These are phyloP conservation scores for Cymbopogon flexuosus DNA, from an alignment of 202 grass and related monocot species.

Conservation along the genomic window DNA sequence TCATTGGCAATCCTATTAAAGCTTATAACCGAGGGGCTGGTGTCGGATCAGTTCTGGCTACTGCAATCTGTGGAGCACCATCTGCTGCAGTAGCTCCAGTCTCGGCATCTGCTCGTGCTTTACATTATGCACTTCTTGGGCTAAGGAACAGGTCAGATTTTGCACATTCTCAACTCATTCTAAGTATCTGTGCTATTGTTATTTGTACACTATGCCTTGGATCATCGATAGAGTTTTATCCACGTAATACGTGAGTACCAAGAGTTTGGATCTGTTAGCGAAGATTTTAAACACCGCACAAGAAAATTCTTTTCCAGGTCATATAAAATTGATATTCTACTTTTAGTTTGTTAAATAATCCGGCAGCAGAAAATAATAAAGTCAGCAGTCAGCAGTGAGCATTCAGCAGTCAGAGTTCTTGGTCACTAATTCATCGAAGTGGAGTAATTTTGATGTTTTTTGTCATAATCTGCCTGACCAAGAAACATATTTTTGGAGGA, in stretches of 20 bases:
- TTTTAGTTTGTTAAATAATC: background rate
- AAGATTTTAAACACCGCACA: background rate
- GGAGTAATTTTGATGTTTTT: background rate
- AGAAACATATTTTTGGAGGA: background rate
- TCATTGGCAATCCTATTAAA: constrained; percentile 80
- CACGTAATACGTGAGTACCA: background rate
- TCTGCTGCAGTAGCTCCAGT: constrained; percentile 91
- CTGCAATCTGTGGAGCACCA: constrained; percentile 74
- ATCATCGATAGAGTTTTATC: background rate
- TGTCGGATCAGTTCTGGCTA: constrained; percentile 65
- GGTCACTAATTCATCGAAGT: constrained; percentile 8
- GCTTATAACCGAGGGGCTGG: constrained; percentile 92
- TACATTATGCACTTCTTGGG: constrained; percentile 75
- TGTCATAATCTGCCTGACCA: background rate
- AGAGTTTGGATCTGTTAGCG: background rate
- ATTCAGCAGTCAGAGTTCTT: background rate
- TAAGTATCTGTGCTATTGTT: background rate
- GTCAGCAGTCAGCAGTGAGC: background rate
- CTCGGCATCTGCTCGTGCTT: constrained; percentile 74
- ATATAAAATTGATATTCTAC: background rate
- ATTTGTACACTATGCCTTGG: background rate
- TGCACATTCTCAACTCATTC: background rate
- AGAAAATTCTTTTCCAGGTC: background rate
- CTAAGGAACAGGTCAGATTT: constrained; percentile 72
- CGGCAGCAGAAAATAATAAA: background rate